Evolutionary conservation across 495 filamentous ascomycete species (phyloP), one percentile per base, ranked within the genome.

Genomic region (Lentithecium fluviatile): DNA sequence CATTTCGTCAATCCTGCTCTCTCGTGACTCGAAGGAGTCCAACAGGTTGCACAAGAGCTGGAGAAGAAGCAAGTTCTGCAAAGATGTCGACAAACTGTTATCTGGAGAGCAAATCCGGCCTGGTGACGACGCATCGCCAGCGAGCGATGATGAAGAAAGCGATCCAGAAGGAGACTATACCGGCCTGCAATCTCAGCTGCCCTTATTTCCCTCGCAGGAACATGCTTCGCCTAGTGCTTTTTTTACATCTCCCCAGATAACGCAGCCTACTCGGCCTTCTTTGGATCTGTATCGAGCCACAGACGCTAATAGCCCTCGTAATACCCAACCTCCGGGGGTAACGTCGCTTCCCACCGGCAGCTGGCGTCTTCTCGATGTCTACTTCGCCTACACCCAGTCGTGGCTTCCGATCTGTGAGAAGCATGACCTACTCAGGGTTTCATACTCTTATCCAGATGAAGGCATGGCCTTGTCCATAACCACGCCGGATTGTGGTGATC

Each of bases 381-480:
- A 88, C 66, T 89, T 89, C 66, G 82, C 86, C 2, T 82, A 83
- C 52, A 90, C 87, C 2, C 84, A 89, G 68, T 79, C 78, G 11
- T 91, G 87, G 87, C 79, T 90, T 17, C 88, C 88, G 3, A 83
- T 89, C 38, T 74, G 85, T 32, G 83, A 88, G 24, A 89, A 88
- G 67, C 83, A 88, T 66, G 84, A 83, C 56, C 74, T 89, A 11
- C 73, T 84, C 6, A 79, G 79, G 46, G 70, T 78, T 12, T 77
- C 77, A 15, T 81, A 83, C 69, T 70, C 76, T 42, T 80, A 81
- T 58, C 74, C 78, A 12, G 46, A 68, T 13, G 62, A 73, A 12
- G 69, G 67, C 8, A 42, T 75, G n/a, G n/a, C 38, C 4, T n/a
- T 65, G 20, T 26, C 32, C 12, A 32, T 46, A 37, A 34, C 10